Evolutionary conservation across 306 rosid genomes (phyloP), one percentile per base, ranked within the genome.

Genomic region (Rosa lucieae): DNA sequence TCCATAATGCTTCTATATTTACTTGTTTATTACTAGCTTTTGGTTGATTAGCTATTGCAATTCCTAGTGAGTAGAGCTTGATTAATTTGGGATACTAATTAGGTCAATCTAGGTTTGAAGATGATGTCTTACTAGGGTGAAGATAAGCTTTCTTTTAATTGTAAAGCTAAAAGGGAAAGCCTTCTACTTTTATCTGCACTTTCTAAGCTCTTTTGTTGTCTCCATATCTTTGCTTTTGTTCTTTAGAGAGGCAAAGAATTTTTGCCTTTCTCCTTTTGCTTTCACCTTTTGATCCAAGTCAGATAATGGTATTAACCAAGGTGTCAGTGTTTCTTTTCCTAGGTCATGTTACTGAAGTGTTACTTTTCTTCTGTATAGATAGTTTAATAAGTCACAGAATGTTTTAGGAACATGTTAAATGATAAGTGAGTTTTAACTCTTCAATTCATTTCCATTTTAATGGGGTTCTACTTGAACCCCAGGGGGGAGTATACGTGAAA

Each of bases 171-270:
- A 21, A 59, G 66, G 23, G 74, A 70, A 44, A 7, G 32, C 53
- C 44, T 49, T 79, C 71, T 58, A 80, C 71, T 63, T 76, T 69
- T 35, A 2, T 75, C 47, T 46, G 77, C 76, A 66, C 80, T 88
- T 79, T 82, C 72, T 32, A 15, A 42, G 72, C 73, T 73, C 75
- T 58, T 70, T 32, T 2, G 2, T 74, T 78, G 62, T 21, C 74
- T 71, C 73, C 78, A 68, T 78, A 5, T 75, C 69, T 73, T 70
- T 10, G 56, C 43, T 82, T 85, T 82, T 82, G 67, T 76, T 69
- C 83, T 68, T 44, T 65, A 56, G 35, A 35, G 61, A 75, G 55
- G 40, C 18, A 82, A 67, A 20, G 21, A 69, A 2, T 75, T 23
- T 74, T 12, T 47, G 20, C 79, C 79, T 85, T 74, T 76, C 56